phyloP scores from a whole-genome alignment of 768 basidiomycete genomes.

The Amanita brunnescens region DNA sequence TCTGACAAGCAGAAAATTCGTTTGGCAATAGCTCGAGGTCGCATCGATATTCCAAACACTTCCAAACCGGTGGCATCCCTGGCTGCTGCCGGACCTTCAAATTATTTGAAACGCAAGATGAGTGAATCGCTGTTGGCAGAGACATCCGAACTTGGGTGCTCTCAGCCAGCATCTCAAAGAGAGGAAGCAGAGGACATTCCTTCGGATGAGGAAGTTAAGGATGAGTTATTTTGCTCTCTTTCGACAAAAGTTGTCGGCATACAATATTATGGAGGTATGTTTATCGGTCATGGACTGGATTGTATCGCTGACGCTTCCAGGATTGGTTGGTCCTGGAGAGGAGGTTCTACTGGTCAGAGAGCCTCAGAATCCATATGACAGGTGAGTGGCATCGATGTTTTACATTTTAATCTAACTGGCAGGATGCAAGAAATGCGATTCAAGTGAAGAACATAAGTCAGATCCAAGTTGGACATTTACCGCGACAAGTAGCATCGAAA shows the following conservation, averaged over 20 bases:
- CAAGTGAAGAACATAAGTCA: slow-evolving; percentile 73
- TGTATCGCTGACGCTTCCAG: slow-evolving; percentile 24
- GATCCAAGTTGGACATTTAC: slow-evolving; percentile 76
- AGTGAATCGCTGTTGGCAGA: slow-evolving; percentile 3
- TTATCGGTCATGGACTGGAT: slow-evolving; percentile 1
- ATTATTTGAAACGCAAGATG: slow-evolving; percentile 1
- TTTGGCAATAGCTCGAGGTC: slow-evolving; percentile 43
- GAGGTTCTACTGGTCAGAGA: slow-evolving; percentile 63
- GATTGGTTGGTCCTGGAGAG: slow-evolving; percentile 73
- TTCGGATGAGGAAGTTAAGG: slow-evolving; percentile 38
- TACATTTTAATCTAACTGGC: not conserved
- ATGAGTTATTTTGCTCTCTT: slow-evolving; percentile 61
- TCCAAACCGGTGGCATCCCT: slow-evolving; percentile 19
- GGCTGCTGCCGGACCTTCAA: not conserved
- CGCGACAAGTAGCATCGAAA: slow-evolving; percentile 44
- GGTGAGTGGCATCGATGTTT: slow-evolving; percentile 25
- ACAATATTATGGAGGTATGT: slow-evolving; percentile 68
- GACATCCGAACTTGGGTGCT: slow-evolving; percentile 2
- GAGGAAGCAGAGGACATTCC: slow-evolving; percentile 35
- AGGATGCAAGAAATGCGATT: slow-evolving; percentile 54
- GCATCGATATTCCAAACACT: slow-evolving; percentile 47
- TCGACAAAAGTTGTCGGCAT: slow-evolving; percentile 68
- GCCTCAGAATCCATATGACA: slow-evolving; percentile 60
- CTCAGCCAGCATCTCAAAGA: slow-evolving; percentile 6
- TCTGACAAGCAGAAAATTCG: slow-evolving; percentile 59